phyloP scores from a whole-genome alignment of 495 filamentous ascomycete species.

The Gamarada debralockiae region DNA sequence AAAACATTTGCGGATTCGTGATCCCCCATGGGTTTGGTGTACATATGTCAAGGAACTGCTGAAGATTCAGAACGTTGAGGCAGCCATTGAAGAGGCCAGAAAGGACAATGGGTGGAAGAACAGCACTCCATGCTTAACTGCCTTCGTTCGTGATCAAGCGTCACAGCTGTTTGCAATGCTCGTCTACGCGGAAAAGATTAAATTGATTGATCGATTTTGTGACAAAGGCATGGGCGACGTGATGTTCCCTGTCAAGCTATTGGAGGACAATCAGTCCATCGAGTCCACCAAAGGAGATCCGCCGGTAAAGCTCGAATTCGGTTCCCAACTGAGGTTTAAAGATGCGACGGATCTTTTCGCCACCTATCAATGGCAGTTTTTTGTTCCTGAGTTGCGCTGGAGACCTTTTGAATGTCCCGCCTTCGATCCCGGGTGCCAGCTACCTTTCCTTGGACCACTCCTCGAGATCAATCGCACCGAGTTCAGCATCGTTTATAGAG shows the following conservation, averaged over 20 bases:
- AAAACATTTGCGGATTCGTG: not conserved
- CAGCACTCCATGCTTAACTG: not conserved
- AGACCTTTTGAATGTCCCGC: not conserved
- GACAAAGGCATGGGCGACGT: not conserved
- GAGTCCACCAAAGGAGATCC: constrained; percentile 1
- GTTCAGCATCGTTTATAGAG: constrained; percentile 7
- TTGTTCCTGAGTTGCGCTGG: not conserved
- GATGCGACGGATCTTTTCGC: not conserved
- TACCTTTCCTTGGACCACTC: constrained; percentile 8
- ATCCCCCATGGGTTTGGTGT: not conserved
- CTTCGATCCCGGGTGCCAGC: not conserved
- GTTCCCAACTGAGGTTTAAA: not conserved
- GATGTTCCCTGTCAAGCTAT: not conserved
- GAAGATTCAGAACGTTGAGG: not conserved
- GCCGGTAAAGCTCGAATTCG: not conserved
- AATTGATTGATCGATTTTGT: constrained; percentile 1
- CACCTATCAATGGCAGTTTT: not conserved
- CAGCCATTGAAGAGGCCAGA: constrained; percentile 1
- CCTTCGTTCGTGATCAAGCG: not conserved
- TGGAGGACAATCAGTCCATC: not conserved
- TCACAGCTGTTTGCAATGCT: constrained; percentile 1
- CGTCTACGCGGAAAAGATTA: not conserved
- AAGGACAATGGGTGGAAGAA: not conserved
- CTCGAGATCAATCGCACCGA: constrained; percentile 1
- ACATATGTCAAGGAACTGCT: not conserved